Base-by-base conservation (phyloP, 495 filamentous ascomycete species). In the Chlorociboria aeruginascens region DNA sequence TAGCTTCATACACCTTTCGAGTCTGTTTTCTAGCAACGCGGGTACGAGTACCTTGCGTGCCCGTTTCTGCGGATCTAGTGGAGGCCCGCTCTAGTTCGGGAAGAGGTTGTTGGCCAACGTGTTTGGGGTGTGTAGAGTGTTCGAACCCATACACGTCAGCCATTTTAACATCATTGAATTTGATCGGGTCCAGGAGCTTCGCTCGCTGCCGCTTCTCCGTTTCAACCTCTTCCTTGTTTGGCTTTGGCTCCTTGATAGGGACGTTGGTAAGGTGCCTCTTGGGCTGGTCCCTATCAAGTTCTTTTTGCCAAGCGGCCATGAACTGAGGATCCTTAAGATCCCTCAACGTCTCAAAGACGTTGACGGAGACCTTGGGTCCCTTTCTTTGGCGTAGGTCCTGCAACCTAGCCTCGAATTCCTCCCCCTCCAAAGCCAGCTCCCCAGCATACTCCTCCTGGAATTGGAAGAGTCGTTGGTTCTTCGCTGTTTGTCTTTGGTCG, bases 101-200 rank as follows among this genome's bases (percentile, higher is more conserved):
- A 40, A 35, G 33, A 32, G 49, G 42, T 28, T 54, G 51, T 13
- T 58, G 38, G 8, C 51, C 43, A 12, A 37, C 33, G 8, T 46
- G 43, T 2, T 39, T 39, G 10, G 29, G 20, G 10, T 51, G 43
- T 10, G 49, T 32, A 0, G 49, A 46, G 20, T 58, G 54, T 11
- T 42, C 31, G n/a, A 54, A 46, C 7, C 51, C 47, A 20, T 58
- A 58, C 6, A 47, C 48, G 49, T 58, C 55, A 7, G 48, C 43
- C 28, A 37, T 38, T 41, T 51, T 51, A 20, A 41, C 46, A 28
- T 54, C 52, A 9, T 57, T 50, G 33, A 55, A 55, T 12, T 37
- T 46, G 10, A 52, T 40, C 3, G 29, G 40, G 44, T 56, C 53
- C 6, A 49, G 40, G 7, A 45, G 17, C 8, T 43, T 32, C 29